Conservation (phyloP, 306 rosid species). For the Fragaria nilgerrensis region DNA sequence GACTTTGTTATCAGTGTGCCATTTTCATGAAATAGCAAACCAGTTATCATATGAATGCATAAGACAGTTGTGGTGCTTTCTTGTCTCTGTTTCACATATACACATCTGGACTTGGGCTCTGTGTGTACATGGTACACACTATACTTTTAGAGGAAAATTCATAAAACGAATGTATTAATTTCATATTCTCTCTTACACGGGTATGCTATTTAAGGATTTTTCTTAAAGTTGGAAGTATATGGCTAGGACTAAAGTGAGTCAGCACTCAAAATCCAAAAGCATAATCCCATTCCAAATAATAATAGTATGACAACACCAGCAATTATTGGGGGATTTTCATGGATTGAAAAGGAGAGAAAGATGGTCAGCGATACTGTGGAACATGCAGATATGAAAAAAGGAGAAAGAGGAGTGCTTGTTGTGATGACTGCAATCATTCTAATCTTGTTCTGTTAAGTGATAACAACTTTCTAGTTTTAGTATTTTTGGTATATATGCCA, state of each 20-base stretch:
- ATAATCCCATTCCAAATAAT: background rate
- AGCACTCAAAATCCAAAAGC: background rate
- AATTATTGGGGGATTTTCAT: background rate
- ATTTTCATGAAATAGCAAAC: background rate
- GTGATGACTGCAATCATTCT: background rate
- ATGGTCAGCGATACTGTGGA: background rate
- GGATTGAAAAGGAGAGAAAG: background rate
- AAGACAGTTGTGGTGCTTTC: background rate
- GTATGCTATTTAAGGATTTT: background rate
- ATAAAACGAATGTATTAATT: background rate
- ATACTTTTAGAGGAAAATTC: background rate
- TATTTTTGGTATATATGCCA: background rate
- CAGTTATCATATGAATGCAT: background rate
- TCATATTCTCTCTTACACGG: background rate
- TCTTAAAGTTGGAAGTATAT: background rate
- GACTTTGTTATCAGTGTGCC: background rate
- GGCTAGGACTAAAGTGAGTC: background rate
- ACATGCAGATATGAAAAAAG: background rate
- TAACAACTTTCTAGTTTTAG: background rate
- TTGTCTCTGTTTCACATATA: background rate
- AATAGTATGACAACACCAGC: background rate
- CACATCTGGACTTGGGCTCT: background rate
- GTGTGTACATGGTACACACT: background rate
- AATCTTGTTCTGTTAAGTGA: background rate
- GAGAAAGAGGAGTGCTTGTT: background rate